Evolutionary conservation across 2,329 filamentous ascomycete genomes (phyloP).

Genomic region (Claviceps sp.): DNA sequence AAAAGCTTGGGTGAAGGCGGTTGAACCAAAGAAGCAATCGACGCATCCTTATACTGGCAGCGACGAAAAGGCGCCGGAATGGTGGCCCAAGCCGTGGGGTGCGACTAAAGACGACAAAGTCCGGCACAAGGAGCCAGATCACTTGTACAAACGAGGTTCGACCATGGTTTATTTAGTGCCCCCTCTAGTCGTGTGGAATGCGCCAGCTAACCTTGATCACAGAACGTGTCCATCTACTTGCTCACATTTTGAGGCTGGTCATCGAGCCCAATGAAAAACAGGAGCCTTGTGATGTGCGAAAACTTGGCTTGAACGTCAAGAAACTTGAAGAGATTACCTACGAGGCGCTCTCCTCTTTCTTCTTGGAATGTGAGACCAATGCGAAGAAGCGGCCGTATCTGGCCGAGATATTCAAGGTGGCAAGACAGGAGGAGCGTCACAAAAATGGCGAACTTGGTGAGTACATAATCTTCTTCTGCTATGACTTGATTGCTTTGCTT

Average conservation of each 20-base stretch:
- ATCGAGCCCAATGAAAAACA: conserved; percentile 30
- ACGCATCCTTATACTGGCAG: conserved; percentile 59
- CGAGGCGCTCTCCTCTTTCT: conserved; percentile 45
- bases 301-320: conserved; percentile 37
- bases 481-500: not conserved
- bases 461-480: conserved; percentile 8
- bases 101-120: conserved; percentile 38
- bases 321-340: conserved; percentile 46
- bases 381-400: conserved; percentile 40
- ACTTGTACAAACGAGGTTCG: conserved; percentile 53
- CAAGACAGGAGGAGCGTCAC: conserved; percentile 41
- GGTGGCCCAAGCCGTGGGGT: conserved; percentile 51
- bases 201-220: not conserved
- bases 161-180: not conserved
- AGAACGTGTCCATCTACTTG: conserved; percentile 47
- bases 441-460: conserved; percentile 44
- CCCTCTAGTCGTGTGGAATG: not conserved
- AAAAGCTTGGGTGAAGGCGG: conserved; percentile 63
- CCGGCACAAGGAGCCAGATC: conserved; percentile 60
- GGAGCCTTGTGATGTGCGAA: conserved; percentile 39
- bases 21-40: conserved; percentile 67
- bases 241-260: conserved; percentile 47
- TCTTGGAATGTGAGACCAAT: conserved; percentile 43
- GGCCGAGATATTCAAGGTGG: conserved; percentile 49
- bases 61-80: conserved; percentile 47